A percentile compares a stretch with the other conserved stretches of the same genome.
Conservation (phyloP, 2,329 filamentous ascomycete genomes). For the Apiospora saccharicola region DNA sequence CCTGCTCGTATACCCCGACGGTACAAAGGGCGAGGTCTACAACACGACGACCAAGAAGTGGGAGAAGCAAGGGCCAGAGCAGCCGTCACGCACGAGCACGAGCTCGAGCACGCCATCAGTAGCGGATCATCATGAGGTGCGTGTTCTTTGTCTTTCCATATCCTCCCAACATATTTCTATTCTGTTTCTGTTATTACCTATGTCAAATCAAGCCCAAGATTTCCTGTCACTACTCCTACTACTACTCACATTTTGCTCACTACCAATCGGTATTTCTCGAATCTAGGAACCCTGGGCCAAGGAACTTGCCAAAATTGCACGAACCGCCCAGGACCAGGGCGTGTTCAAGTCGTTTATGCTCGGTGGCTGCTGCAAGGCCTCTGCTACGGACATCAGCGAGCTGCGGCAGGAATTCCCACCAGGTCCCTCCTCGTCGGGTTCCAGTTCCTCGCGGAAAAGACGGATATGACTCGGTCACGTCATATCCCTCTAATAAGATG, state of each 20-base stretch:
- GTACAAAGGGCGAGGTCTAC: slow-evolving; percentile 73
- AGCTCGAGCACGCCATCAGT: no score
- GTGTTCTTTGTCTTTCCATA: background rate
- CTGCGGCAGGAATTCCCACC: slow-evolving; percentile 52
- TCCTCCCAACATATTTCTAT: background rate
- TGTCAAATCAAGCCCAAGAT: no score
- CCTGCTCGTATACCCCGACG: slow-evolving; percentile 72
- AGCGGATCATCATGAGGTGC: background rate
- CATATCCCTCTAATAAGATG: slow-evolving; percentile 8
- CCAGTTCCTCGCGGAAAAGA: background rate
- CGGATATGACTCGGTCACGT: slow-evolving; percentile 8
- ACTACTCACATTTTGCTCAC: background rate
- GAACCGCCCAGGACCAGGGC: slow-evolving; percentile 44
- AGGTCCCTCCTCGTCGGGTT: background rate
- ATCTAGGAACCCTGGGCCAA: slow-evolving; percentile 52
- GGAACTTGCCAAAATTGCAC: slow-evolving; percentile 52
- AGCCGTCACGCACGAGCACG: background rate
- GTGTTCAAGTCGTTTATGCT: slow-evolving; percentile 57
- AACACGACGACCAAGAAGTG: slow-evolving; percentile 69
- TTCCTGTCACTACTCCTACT: no score
- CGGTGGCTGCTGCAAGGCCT: slow-evolving; percentile 61
- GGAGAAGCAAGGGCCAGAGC: slow-evolving; percentile 51
- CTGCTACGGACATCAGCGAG: slow-evolving; percentile 74
- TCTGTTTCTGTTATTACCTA: background rate
- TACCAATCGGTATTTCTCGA: background rate